These are phyloP conservation scores for Cystofilobasidium ferigula DNA, from an alignment of 768 basidiomycete species.

Conservation along the genomic window DNA sequence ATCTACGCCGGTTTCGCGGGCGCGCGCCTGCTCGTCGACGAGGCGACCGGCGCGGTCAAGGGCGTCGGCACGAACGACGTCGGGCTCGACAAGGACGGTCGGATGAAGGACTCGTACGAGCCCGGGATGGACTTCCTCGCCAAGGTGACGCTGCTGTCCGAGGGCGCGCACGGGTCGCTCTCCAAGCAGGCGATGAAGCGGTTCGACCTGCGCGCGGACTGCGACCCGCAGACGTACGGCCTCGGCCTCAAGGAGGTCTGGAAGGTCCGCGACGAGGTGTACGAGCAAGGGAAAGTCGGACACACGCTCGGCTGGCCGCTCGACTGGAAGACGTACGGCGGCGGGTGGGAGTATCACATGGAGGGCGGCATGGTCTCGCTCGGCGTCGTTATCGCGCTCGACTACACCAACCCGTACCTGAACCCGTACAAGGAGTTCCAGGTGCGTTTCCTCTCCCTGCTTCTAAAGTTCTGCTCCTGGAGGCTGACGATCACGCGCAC, in stretches of 20 bases:
- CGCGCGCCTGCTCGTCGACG: slow-evolving; percentile 63
- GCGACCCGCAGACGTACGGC: slow-evolving; percentile 86
- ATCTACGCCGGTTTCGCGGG: slow-evolving; percentile 95
- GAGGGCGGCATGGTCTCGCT: slow-evolving; percentile 76
- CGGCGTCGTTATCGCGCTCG: slow-evolving; percentile 83
- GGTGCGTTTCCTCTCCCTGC: slow-evolving; percentile 42
- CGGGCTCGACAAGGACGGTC: slow-evolving; percentile 64
- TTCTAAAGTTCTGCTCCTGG: neutral
- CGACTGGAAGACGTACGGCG: slow-evolving; percentile 71
- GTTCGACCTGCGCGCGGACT: slow-evolving; percentile 58
- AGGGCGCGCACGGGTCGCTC: slow-evolving; percentile 87
- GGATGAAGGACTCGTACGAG: slow-evolving; percentile 77
- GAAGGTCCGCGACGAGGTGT: slow-evolving; percentile 58
- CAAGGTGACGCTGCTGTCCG: slow-evolving; percentile 80
- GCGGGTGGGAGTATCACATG: slow-evolving; percentile 94
- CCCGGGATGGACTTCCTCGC: slow-evolving; percentile 93
- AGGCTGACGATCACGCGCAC: neutral
- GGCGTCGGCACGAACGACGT: slow-evolving; percentile 91
- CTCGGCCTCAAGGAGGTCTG: slow-evolving; percentile 97
- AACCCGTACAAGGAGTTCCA: slow-evolving; percentile 89
- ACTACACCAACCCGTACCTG: slow-evolving; percentile 86
- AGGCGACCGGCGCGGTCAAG: slow-evolving; percentile 53
- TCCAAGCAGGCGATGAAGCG: slow-evolving; percentile 64
- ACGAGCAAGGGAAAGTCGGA: slow-evolving; percentile 69
- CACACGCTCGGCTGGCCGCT: slow-evolving; percentile 95